Percentiles rank a stretch among this genome's conserved stretches.
These are phyloP conservation scores for Multifurca ochricompacta DNA, from an alignment of 768 basidiomycete genomes.

Conservation along the genomic window DNA sequence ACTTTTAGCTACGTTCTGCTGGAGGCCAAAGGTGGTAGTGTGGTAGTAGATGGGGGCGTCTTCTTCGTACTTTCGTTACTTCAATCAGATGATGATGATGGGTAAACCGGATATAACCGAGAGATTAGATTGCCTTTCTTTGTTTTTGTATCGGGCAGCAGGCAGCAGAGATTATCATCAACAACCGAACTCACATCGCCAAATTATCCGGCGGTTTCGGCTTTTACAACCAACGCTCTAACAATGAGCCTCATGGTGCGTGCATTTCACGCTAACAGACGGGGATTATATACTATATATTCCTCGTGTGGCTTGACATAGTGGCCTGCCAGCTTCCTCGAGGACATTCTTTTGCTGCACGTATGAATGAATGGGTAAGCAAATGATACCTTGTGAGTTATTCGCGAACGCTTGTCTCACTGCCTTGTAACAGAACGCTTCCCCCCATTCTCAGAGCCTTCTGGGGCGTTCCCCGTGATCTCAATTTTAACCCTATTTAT, in stretches of 20 bases:
- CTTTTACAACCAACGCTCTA: background rate
- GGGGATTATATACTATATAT: background rate
- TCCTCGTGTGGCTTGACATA: background rate
- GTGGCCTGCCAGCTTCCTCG: background rate
- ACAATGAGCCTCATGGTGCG: background rate
- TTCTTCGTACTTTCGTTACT: no score
- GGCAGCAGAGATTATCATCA: no score
- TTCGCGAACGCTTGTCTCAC: background rate
- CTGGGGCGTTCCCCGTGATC: constrained; percentile 5
- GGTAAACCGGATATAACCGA: background rate
- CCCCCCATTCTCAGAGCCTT: constrained; percentile 3
- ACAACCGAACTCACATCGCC: background rate
- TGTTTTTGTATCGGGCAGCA: background rate
- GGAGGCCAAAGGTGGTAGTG: background rate
- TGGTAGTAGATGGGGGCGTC: no score
- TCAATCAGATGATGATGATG: no score
- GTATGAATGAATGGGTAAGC: constrained; percentile 1
- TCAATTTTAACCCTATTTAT: constrained; percentile 7
- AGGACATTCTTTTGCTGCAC: background rate
- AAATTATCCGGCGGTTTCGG: background rate
- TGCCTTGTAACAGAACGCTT: background rate
- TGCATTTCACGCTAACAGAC: background rate
- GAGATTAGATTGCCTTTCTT: constrained; percentile 14
- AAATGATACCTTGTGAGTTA: background rate
- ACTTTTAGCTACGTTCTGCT: background rate